Evolutionary conservation across 2,329 filamentous ascomycete genomes (phyloP).

Genomic region (Apiospora saccharicola): DNA sequence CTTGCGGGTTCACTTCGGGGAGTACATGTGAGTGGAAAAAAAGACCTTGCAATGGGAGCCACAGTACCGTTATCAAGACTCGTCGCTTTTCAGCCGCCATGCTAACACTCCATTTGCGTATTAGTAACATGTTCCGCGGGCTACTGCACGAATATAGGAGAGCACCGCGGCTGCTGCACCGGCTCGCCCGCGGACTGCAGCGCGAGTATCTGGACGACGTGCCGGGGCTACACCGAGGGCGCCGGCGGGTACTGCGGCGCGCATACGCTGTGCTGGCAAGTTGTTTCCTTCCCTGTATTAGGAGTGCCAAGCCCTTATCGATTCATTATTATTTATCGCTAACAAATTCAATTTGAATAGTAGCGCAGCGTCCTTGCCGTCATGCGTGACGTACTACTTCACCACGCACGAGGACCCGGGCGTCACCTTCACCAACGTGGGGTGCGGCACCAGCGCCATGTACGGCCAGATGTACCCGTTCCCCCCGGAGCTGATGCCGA

Average conservation of each 20-base stretch:
- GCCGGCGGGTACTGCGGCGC: constrained; percentile 33
- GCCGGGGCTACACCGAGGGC: constrained; percentile 35
- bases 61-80: too few species aligned
- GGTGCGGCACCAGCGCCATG: constrained; percentile 34
- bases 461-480: constrained; percentile 40
- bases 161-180: constrained; percentile 40
- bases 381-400: constrained; percentile 39
- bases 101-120: background rate
- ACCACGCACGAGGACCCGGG: constrained; percentile 32
- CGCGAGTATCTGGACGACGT: constrained; percentile 39
- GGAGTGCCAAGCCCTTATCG: background rate
- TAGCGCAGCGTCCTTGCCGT: constrained; percentile 32
- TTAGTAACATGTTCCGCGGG: constrained; percentile 40
- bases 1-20: constrained; percentile 39
- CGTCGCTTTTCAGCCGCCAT: background rate
- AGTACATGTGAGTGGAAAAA: constrained; percentile 35
- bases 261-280: constrained; percentile 42
- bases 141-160: constrained; percentile 39
- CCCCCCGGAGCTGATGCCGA: constrained; percentile 35
- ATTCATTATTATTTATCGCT: background rate
- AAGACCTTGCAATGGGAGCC: background rate
- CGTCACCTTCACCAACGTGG: constrained; percentile 37
- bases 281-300: background rate
- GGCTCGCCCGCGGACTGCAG: constrained; percentile 34
- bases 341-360: background rate